A percentile compares a stretch with the other conserved stretches of the same genome.
Evolutionary conservation across 129 eudicot genomes (phyloP).

Genomic region (Saposhnikovia divaricata): DNA sequence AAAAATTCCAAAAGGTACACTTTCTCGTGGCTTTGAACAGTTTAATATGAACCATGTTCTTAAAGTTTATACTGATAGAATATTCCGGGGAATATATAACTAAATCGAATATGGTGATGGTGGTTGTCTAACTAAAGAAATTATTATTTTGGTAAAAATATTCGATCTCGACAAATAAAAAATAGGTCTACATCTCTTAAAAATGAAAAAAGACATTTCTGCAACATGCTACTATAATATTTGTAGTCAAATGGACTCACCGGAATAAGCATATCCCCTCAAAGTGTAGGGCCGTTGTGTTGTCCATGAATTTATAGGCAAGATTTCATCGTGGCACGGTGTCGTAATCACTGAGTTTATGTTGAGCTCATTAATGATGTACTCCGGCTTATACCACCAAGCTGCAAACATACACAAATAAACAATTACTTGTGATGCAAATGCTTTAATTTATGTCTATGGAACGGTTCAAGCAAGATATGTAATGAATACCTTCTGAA

Average conservation of each 20-base stretch:
- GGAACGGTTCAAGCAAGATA: not conserved
- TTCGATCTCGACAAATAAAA: no score
- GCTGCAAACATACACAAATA: conserved; percentile 31
- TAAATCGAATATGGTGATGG: not conserved
- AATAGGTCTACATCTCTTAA: no score
- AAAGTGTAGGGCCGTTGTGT: conserved; percentile 83
- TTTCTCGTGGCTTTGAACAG: not conserved
- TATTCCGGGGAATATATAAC: not conserved
- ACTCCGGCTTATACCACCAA: conserved; percentile 97
- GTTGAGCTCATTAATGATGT: conserved; percentile 85
- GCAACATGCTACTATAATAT: no score
- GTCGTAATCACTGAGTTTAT: conserved; percentile 97
- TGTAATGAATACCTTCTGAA: conserved; percentile 54
- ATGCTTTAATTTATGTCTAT: not conserved
- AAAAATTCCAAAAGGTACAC: not conserved
- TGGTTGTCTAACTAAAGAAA: not conserved
- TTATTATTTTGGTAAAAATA: no score
- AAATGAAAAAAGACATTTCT: no score
- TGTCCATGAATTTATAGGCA: conserved; percentile 90
- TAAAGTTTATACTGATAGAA: not conserved
- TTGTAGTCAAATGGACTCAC: conserved; percentile 21
- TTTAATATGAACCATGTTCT: not conserved
- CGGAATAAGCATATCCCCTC: conserved; percentile 89
- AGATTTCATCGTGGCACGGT: conserved; percentile 83
- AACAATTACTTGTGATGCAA: not conserved